phyloP scores from a whole-genome alignment of 1,284 basidiomycete genomes.

The Boletus mariae region DNA sequence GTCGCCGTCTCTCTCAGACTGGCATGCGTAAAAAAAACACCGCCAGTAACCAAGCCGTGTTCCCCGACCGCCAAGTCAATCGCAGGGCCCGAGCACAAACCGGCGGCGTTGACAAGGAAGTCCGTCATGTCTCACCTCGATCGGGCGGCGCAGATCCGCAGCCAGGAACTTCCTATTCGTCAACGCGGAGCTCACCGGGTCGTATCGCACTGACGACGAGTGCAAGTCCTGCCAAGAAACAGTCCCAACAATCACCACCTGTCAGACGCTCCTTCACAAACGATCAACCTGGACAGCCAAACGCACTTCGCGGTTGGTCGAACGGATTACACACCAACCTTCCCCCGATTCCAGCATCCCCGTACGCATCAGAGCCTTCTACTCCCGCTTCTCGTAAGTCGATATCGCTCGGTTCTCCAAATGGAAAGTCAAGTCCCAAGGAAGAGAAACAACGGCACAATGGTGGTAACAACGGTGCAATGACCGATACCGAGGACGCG shows the following conservation, averaged over 20 bases:
- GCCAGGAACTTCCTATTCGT: conserved; percentile 27
- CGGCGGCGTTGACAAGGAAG: conserved; percentile 34
- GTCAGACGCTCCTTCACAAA: conserved; percentile 33
- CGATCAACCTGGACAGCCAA: conserved; percentile 28
- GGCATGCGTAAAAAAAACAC: conserved; percentile 27
- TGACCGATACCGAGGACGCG: conserved; percentile 29
- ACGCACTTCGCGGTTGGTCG: conserved; percentile 22
- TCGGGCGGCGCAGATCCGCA: conserved; percentile 24
- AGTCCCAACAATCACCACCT: conserved; percentile 19
- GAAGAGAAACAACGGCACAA: conserved; percentile 24
- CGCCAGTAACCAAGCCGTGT: conserved; percentile 1
- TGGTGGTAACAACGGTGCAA: conserved; percentile 14
- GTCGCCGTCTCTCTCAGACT: conserved; percentile 56
- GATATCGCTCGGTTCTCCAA: conserved; percentile 21
- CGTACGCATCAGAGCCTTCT: conserved; percentile 36
- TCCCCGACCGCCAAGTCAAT: conserved; percentile 29
- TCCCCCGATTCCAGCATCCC: conserved; percentile 37
- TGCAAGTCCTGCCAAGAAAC: conserved; percentile 22
- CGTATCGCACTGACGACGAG: conserved; percentile 25
- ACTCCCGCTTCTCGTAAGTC: conserved; percentile 35
- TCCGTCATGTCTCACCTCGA: conserved; percentile 24
- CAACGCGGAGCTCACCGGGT: conserved; percentile 30
- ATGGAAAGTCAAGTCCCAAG: conserved; percentile 28
- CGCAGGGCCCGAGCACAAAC: conserved; percentile 38
- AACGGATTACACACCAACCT: conserved; percentile 31